Evolutionary conservation across 495 filamentous ascomycete genomes (phyloP).

Genomic region (Massariosphaeria phaeospora): DNA sequence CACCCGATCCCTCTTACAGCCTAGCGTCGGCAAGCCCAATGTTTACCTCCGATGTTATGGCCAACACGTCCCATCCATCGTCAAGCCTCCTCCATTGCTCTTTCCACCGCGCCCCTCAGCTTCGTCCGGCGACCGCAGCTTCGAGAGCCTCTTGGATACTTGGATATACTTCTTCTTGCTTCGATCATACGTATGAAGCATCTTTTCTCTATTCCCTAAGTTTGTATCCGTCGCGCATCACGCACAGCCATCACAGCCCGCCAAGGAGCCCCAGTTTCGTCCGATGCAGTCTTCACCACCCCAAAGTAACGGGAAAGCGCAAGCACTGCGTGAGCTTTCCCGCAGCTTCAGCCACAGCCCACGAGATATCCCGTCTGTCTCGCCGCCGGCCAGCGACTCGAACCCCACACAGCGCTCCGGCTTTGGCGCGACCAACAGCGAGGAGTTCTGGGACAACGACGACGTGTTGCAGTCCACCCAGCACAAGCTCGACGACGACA

Average conservation of each 20-base stretch:
- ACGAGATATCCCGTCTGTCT: conserved; percentile 15
- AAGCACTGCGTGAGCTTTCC: conserved; percentile 28
- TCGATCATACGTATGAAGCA: conserved; percentile 12
- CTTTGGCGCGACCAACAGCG: not conserved
- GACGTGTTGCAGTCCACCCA: conserved; percentile 32
- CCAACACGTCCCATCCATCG: conserved; percentile 21
- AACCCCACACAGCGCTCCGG: conserved; percentile 25
- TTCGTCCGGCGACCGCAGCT: conserved; percentile 13
- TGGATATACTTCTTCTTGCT: conserved; percentile 10
- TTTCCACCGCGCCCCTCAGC: conserved; percentile 11
- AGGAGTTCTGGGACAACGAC: conserved; percentile 17
- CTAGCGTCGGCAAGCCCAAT: conserved; percentile 21
- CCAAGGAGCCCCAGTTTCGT: not conserved
- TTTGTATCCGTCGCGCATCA: conserved; percentile 14
- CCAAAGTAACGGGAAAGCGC: conserved; percentile 30
- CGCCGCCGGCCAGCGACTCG: conserved; percentile 24
- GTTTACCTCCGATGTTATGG: conserved; percentile 22
- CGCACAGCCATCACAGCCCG: conserved; percentile 4
- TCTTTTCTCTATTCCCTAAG: conserved; percentile 22
- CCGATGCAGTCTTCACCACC: conserved; percentile 28
- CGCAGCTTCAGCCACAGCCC: conserved; percentile 27
- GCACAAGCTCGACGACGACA: conserved; percentile 25
- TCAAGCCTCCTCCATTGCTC: conserved; percentile 27
- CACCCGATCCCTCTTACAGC: not conserved
- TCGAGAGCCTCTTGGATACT: conserved; percentile 10